Percentiles rank a stretch among this genome's conserved stretches.
Evolutionary conservation across 768 basidiomycete species (phyloP).

Genomic region (Cyathus striatus): DNA sequence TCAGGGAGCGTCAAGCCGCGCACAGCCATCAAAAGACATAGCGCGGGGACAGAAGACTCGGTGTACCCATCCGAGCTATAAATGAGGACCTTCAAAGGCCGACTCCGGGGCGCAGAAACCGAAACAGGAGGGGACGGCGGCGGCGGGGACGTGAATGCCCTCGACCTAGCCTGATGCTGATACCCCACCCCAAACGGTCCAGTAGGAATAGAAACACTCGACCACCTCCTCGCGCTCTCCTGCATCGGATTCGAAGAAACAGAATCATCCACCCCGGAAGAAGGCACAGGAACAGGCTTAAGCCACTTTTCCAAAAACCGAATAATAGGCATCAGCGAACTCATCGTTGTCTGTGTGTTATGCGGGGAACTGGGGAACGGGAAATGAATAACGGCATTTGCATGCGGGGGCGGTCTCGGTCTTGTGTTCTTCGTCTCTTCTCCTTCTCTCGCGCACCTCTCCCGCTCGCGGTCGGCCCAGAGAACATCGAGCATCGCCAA

Average conservation of each 20-base stretch:
- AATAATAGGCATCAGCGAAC: slow-evolving; percentile 56
- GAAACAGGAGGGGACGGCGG: slow-evolving; percentile 11
- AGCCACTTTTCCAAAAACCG: slow-evolving; percentile 66
- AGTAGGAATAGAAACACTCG: no score
- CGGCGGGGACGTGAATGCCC: slow-evolving; percentile 28
- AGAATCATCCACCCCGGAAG: not conserved
- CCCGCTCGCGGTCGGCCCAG: slow-evolving; percentile 46
- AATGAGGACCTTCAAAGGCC: slow-evolving; percentile 70
- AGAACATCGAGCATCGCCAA: slow-evolving; percentile 56
- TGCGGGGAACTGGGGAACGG: slow-evolving; percentile 70
- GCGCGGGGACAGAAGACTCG: slow-evolving; percentile 83
- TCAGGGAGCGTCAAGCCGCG: slow-evolving; percentile 69
- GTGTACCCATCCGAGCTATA: slow-evolving; percentile 91
- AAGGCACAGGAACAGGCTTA: slow-evolving; percentile 30
- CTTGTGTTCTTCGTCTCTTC: slow-evolving; percentile 19
- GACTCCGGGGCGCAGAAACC: slow-evolving; percentile 45
- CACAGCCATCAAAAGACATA: slow-evolving; percentile 81
- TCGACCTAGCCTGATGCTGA: slow-evolving; percentile 21
- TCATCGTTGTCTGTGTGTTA: slow-evolving; percentile 47
- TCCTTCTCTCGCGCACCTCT: slow-evolving; percentile 7
- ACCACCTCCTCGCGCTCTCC: slow-evolving; percentile 31
- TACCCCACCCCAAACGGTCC: no score
- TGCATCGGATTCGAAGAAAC: slow-evolving; percentile 2
- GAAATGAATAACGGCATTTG: slow-evolving; percentile 66
- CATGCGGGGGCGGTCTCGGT: slow-evolving; percentile 65